Evolutionary conservation across 1,284 basidiomycete species (phyloP), one percentile per base, ranked within the genome.

Genomic region (Trametes pubescens): DNA sequence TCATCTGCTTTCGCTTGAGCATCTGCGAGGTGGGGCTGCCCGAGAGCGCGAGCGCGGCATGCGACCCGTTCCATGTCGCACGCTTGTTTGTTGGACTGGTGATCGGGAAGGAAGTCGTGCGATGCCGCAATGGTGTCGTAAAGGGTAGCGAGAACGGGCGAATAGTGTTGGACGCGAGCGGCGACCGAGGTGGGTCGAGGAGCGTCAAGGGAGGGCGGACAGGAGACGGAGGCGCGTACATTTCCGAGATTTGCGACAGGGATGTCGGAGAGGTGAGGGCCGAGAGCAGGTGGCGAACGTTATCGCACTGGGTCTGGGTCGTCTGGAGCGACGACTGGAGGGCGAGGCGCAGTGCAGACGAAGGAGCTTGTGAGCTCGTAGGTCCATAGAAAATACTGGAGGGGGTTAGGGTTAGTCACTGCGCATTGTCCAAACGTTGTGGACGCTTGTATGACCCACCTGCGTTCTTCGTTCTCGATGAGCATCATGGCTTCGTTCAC

Each of bases 201-300:
- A 77, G 72, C 26, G 70, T 64, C 65, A 82, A 80, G 10, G 74
- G 66, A 6, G 80, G 73, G 60, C 80, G 81, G 32, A 82, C 74
- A 14, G 89, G 87, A 1, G 88, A 90, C 0, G 91, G 83, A 3
- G 92, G 92, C 0, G 90, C 90, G 74, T 94, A 94, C 92, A 94
- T 94, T 75, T 92, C 91, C 4, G 89, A 81, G 10, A 94, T 80
- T 70, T 92, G 92, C 10, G 87, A 81, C 16, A 93, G 78, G 67
- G 91, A 88, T 16, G 82, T 73, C 0, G 89, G 88, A 4, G 84
- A 86, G 0, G 92, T 88, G 55, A 94, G 83, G 9, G 91, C 91
- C 3, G 88, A 83, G 51, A 94, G 82, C 2, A 93, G 82, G 58
- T 89, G 88, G 29, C 92, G 89, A 63, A 94, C 85, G 66, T 90